Percentiles rank a stretch among this genome's conserved stretches.
Conservation (phyloP, 768 basidiomycete species). For the Mycena belliarum region DNA sequence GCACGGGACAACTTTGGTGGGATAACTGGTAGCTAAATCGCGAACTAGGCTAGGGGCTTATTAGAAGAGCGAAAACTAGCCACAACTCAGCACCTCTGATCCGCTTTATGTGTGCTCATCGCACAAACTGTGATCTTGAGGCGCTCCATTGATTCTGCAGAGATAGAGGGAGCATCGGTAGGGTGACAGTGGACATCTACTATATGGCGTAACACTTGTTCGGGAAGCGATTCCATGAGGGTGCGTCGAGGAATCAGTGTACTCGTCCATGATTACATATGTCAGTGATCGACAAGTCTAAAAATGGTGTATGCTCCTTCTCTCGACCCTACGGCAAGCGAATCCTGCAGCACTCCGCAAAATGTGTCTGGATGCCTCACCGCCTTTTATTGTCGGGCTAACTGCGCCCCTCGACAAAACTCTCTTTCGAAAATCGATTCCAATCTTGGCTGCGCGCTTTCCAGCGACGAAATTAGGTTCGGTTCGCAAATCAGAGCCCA, state of each 20-base stretch:
- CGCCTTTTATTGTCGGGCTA: conserved; percentile 48
- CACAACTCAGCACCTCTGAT: conserved; percentile 48
- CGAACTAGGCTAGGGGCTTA: conserved; percentile 48
- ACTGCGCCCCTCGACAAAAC: conserved; percentile 56
- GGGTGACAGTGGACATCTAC: conserved; percentile 94
- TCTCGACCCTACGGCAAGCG: not conserved
- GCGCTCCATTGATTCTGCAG: conserved; percentile 48
- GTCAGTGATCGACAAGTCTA: not conserved
- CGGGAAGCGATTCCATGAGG: not conserved
- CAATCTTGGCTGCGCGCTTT: conserved; percentile 69
- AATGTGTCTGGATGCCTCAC: conserved; percentile 40
- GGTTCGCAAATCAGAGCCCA: conserved; percentile 55
- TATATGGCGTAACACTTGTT: conserved; percentile 60
- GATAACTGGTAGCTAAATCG: conserved; percentile 58
- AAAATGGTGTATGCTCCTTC: conserved; percentile 3
- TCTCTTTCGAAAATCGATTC: conserved; percentile 65
- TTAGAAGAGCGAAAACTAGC: not conserved
- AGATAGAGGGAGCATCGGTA: conserved; percentile 63
- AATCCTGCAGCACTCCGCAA: conserved; percentile 37
- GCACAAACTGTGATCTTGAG: conserved; percentile 74
- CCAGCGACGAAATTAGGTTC: conserved; percentile 54
- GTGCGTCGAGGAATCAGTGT: too few species aligned
- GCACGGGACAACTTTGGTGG: conserved; percentile 77
- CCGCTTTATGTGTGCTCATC: conserved; percentile 70
- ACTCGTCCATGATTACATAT: too few species aligned